Evolutionary conservation across 2,329 filamentous ascomycete genomes (phyloP).

Genomic region (Cladosporium halotolerans): DNA sequence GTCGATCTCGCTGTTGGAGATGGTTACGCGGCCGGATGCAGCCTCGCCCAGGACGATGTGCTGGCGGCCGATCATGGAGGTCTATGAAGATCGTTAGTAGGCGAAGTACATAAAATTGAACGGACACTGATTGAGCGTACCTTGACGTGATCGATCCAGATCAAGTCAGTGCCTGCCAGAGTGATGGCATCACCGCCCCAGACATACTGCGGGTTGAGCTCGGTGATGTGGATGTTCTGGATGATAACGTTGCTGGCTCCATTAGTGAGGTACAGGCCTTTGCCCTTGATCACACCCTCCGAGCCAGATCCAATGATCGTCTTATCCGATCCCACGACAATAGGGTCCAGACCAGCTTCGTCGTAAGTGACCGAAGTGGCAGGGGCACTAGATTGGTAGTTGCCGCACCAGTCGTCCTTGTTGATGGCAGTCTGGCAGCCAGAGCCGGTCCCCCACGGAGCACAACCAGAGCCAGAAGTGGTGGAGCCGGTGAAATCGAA

Average conservation of each 20-base stretch:
- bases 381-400: slow-evolving; percentile 33
- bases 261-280: slow-evolving; percentile 33
- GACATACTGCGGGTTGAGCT: slow-evolving; percentile 34
- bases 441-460: slow-evolving; percentile 48
- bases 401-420: slow-evolving; percentile 52
- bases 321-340: slow-evolving; percentile 37
- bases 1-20: slow-evolving; percentile 57
- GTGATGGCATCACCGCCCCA: slow-evolving; percentile 37
- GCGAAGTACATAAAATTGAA: slow-evolving; percentile 20
- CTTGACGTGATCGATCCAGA: slow-evolving; percentile 34
- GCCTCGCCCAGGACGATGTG: slow-evolving; percentile 53
- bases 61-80: slow-evolving; percentile 54
- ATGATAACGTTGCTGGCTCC: slow-evolving; percentile 50
- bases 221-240: slow-evolving; percentile 35
- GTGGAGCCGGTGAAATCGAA: slow-evolving; percentile 50
- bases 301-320: slow-evolving; percentile 36
- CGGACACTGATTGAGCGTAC: slow-evolving; percentile 27
- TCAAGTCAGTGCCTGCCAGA: slow-evolving; percentile 29
- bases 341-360: slow-evolving; percentile 45
- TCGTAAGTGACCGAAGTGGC: slow-evolving; percentile 42
- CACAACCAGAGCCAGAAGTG: slow-evolving; percentile 49
- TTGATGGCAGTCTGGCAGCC: slow-evolving; percentile 57
- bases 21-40: slow-evolving; percentile 50
- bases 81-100: slow-evolving; percentile 28
- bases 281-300: slow-evolving; percentile 37